These are phyloP conservation scores for Ogataea pilisensis DNA, from an alignment of 805 yeast genomes.

Conservation along the genomic window DNA sequence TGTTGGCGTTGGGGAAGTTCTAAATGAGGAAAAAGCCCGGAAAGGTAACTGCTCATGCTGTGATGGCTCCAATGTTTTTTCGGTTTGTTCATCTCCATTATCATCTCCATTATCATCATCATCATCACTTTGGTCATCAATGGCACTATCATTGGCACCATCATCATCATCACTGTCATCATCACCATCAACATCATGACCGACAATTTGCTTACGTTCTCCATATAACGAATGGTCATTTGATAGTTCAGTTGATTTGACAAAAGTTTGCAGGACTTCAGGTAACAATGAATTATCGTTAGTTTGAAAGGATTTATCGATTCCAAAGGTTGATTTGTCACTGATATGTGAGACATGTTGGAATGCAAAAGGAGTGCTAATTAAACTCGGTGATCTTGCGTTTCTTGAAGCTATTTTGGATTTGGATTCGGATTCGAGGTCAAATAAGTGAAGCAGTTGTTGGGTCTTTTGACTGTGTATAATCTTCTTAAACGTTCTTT, in stretches of 20 bases:
- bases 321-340: conserved; percentile 26
- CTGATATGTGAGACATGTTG: conserved; percentile 33
- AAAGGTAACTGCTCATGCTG: conserved; percentile 6
- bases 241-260: neutral
- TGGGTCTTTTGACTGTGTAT: conserved; percentile 9
- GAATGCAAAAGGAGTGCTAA: conserved; percentile 32
- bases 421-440: conserved; percentile 10
- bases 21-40: conserved; percentile 29
- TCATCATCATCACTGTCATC: too few relatives aligned
- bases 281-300: conserved; percentile 14
- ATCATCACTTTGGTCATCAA: conserved; percentile 1
- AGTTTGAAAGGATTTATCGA: conserved; percentile 25
- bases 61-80: neutral
- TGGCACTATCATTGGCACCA: too few relatives aligned
- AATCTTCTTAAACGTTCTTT: conserved; percentile 8
- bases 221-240: neutral
- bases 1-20: conserved; percentile 27
- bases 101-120: too few relatives aligned
- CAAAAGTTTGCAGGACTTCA: conserved; percentile 5
- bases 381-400: conserved; percentile 12
- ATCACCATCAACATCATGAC: too few relatives aligned
- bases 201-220: neutral
- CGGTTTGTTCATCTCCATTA: too few relatives aligned
- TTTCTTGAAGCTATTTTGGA: conserved; percentile 2
- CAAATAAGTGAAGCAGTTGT: conserved; percentile 18